Base-by-base conservation (phyloP, 2,329 filamentous ascomycete species). In the Diaporthe sp. region DNA sequence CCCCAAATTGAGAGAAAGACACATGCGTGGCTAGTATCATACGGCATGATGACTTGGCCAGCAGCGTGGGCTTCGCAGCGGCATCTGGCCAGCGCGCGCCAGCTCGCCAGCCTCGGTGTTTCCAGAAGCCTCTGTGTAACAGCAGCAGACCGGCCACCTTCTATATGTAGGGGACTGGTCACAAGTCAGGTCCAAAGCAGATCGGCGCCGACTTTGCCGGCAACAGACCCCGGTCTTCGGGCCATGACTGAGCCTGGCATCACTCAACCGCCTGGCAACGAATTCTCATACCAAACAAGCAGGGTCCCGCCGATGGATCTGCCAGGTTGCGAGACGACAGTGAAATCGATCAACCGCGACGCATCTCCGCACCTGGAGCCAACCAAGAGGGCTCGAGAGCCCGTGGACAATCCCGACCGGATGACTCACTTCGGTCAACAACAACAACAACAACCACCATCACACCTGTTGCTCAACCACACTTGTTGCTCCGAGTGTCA, bases 171-270 rank as follows among this genome's bases (percentile, higher is more conserved):
- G n/a, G n/a, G n/a, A 53, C n/a, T 55, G 49, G n/a, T 55, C 65
- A 70, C 65, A 70, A 70, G 65, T 70, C 65, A 70, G 49, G 65
- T 51, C 65, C 65, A 49, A 55, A 55, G 65, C 46, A 39, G 65
- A 70, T 70, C 65, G 46, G 65, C 65, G 46, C 65, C 49, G 65
- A 42, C 31, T 39, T 70, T 70, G 49, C 65, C 65, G 60, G 65
- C 65, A 70, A 42, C 34, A 70, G 34, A 39, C 65, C 65, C 65
- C 65, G 17, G 46, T 70, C 31, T 15, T 55, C 65, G 65, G 65
- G 22, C 34, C n/a, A 42, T 39, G 65, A 70, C 46, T 55, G 37
- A 12, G 34, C 10, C 65, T 70, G 65, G 49, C 49, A 28, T 70
- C 49, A 42, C n/a, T 70, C 49, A 42, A 42, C 49, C 34, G 37